Conservation (phyloP, 2,329 filamentous ascomycete genomes). For the Tolypocladium tropicale region DNA sequence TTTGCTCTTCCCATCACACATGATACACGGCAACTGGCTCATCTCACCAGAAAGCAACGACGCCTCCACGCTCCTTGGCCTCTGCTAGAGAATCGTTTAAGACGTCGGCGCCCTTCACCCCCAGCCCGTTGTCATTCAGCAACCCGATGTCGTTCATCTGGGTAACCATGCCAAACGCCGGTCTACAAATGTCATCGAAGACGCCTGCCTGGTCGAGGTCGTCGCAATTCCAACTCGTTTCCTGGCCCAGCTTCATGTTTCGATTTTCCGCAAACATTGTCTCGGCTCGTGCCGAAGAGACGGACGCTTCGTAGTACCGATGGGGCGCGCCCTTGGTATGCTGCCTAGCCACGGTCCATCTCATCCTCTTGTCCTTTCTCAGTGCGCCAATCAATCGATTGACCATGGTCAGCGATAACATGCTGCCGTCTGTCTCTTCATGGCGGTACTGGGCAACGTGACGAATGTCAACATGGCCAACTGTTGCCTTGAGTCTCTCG, state of each 20-base stretch:
- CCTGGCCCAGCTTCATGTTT: slow-evolving; percentile 14
- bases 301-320: slow-evolving; percentile 17
- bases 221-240: slow-evolving; percentile 13
- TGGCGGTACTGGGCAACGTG: slow-evolving; percentile 13
- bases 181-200: slow-evolving; percentile 15
- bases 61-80: background rate
- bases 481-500: slow-evolving; percentile 1
- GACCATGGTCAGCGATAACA: slow-evolving; percentile 14
- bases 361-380: background rate
- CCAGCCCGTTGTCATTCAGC: slow-evolving; percentile 15
- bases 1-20: no score
- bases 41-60: slow-evolving; percentile 4
- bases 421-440: slow-evolving; percentile 2
- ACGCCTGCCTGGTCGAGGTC: slow-evolving; percentile 10
- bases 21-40: background rate
- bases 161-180: slow-evolving; percentile 17
- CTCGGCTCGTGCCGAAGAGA: slow-evolving; percentile 13
- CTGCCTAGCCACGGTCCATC: slow-evolving; percentile 1
- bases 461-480: slow-evolving; percentile 10
- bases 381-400: slow-evolving; percentile 6
- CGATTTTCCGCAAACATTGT: slow-evolving; percentile 14
- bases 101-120: background rate
- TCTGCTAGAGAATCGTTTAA: background rate
- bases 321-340: background rate
- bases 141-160: slow-evolving; percentile 20